Percentiles rank a stretch among this genome's conserved stretches.
Evolutionary conservation across 2,329 filamentous ascomycete species (phyloP).

Genomic region (Aspergillus pseudoterreus): DNA sequence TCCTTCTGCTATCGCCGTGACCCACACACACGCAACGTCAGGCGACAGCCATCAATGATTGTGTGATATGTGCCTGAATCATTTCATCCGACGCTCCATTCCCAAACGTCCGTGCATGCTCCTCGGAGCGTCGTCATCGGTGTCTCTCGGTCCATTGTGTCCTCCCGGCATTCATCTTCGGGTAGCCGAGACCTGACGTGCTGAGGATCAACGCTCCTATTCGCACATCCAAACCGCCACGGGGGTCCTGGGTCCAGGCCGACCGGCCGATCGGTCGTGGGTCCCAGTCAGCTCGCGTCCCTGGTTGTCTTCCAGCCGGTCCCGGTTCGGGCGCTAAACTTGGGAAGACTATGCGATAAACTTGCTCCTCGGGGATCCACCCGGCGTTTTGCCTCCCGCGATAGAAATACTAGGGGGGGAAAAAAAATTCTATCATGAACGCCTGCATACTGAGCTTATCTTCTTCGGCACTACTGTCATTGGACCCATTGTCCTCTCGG

Average conservation of each 20-base stretch:
- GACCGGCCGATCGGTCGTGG: constrained; percentile 7
- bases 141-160: background rate
- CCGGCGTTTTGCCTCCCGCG: constrained; percentile 11
- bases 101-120: background rate
- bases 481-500: constrained; percentile 3
- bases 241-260: constrained; percentile 6
- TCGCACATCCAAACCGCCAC: constrained; percentile 3
- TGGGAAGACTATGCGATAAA: constrained; percentile 6
- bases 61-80: background rate
- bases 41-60: too few species aligned
- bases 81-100: background rate
- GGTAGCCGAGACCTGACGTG: constrained; percentile 7
- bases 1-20: too few species aligned
- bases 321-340: constrained; percentile 18
- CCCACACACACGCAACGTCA: too few species aligned
- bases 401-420: constrained; percentile 4
- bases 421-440: background rate
- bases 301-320: constrained; percentile 6
- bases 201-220: constrained; percentile 1
- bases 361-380: constrained; percentile 11
- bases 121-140: constrained; percentile 2
- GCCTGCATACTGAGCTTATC: background rate
- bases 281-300: constrained; percentile 1
- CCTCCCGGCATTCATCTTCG: constrained; percentile 4
- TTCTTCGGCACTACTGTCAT: background rate